Evolutionary conservation across 495 filamentous ascomycete genomes (phyloP), one percentile per base, ranked within the genome.

Genomic region (Aspergillus hancockii): DNA sequence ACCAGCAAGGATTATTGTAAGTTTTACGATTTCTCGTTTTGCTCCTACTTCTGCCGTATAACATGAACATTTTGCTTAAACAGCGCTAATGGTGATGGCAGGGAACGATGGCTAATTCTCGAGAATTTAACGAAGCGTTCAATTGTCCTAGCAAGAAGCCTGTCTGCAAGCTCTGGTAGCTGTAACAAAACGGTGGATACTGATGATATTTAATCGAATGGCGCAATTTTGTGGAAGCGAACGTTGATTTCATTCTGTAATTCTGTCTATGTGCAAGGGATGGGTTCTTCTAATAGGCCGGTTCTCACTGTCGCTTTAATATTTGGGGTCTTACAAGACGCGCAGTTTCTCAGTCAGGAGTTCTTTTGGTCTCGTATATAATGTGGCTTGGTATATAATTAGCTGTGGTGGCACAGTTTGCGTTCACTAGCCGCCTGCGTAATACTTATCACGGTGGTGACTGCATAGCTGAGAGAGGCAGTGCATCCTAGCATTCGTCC

Each of bases 81-180:
- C 14, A 41, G 30, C 3, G 55, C 66, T 71, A 56, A 74, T 52
- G 9, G 18, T 47, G 32, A 6, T 34, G 5, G 12, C 47, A 81
- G 79, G 85, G 84, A 8, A 85, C 85, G 1, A 82, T 85, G 75
- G 81, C 81, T 1, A 91, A 91, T 64, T 88, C 86, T 18, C 75
- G 80, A 34, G 86, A 83, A 25, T 91, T 91, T 66, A 79, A 78
- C 62, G 82, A 90, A 64, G 82, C 80, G 16, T 91, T 89, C 66
- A 74, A 80, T 36, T 91, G 88, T 71, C 78, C 81, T 3, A 70
- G 68, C 0, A 86, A 84, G 71, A 79, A 88, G 65, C 87, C 88
- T 0, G 80, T 77, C 49, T 91, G 88, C 67, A 85, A 90, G 71
- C 75, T 90, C 49, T 91, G 87, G 87, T 91, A 71, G 52, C 36